A percentile compares a stretch with the other conserved stretches of the same genome.
phyloP scores from a whole-genome alignment of 2,329 filamentous ascomycete species.

The Aspergillus terreus region DNA sequence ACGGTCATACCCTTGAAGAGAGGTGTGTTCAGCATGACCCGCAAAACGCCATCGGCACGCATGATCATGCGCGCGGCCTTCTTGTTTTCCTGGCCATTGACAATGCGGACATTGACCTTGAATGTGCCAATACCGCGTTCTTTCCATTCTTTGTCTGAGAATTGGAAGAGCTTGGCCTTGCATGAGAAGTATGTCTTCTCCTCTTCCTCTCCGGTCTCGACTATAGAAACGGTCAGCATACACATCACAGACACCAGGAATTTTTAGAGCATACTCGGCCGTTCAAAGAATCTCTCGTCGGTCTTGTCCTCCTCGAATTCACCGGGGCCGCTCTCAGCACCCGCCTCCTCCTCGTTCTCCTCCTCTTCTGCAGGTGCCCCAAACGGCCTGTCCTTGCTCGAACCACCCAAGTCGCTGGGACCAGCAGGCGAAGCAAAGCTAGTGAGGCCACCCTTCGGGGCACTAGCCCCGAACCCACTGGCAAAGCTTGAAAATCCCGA shows the following conservation, averaged over 20 bases:
- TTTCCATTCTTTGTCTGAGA: conserved; percentile 76
- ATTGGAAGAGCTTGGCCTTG: conserved; percentile 80
- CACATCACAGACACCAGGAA: conserved; percentile 15
- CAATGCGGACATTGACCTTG: conserved; percentile 72
- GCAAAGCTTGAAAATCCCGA: conserved; percentile 36
- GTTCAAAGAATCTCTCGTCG: conserved; percentile 49
- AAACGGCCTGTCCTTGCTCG: conserved; percentile 59
- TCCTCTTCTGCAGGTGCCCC: conserved; percentile 63
- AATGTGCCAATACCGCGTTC: conserved; percentile 81
- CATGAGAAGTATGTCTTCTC: conserved; percentile 72
- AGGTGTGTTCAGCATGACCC: conserved; percentile 80
- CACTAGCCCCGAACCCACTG: conserved; percentile 49
- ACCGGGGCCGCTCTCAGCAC: conserved; percentile 41
- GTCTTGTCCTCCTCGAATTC: conserved; percentile 49
- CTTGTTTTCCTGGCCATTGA: conserved; percentile 51
- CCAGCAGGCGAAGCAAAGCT: conserved; percentile 67
- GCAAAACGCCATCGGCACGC: conserved; percentile 83
- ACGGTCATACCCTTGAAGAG: conserved; percentile 77
- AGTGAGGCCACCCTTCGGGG: conserved; percentile 48
- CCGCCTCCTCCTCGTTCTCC: conserved; percentile 50
- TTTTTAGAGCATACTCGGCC: conserved; percentile 59
- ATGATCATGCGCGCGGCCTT: conserved; percentile 71
- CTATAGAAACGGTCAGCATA: conserved; percentile 37
- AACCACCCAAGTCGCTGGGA: conserved; percentile 39
- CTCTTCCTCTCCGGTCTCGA: conserved; percentile 83